Base-by-base conservation (phyloP, 306 rosid genomes). In the Dryas drummondii region DNA sequence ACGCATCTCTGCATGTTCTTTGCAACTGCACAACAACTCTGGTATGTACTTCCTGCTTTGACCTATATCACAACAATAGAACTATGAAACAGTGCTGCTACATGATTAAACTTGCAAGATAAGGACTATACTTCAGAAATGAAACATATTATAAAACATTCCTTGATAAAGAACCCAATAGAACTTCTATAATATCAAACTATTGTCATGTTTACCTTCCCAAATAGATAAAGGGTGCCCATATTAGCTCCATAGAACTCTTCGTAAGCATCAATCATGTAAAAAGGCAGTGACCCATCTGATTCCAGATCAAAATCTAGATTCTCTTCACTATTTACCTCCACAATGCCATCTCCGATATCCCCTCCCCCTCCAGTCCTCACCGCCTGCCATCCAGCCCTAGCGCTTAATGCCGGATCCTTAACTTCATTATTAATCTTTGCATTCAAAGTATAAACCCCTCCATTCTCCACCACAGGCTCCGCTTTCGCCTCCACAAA, bases 1-100 rank as follows among this genome's bases (percentile, higher is more conserved):
- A 92, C 83, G 72, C 99, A 88, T 82, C 99, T 90, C 70, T 92
- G 88, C 88, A 89, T 84, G 86, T 87, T 92, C 90, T 92, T 90
- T 64, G 90, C 96, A 66, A 94, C 90, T 71, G 84, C 88, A 78
- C 97, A 91, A 85, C 99, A 94, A 80, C 99, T 94, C 70, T 88
- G 97, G 85, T 87, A 89, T 27, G 83, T 64, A 71, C 68, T 76
- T 82, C 99, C 97, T 61, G 89, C 78, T 81, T 86, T 94, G 69
- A 92, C 97, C 99, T 94, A 73, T 44, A 66, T 85, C 53, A 72
- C 78, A 82, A 73, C 71, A 77, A 82, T 62, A 68, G 7, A 17
- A 70, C 40, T 17, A 70, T 56, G 22, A 44, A 42, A 57, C 22
- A 55, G 27, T 37, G 17, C 80, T 37, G 17, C 80, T 62, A 72